These are phyloP conservation scores for Aspergillus ruber DNA, from an alignment of 2,329 filamentous ascomycete species.

Conservation along the genomic window DNA sequence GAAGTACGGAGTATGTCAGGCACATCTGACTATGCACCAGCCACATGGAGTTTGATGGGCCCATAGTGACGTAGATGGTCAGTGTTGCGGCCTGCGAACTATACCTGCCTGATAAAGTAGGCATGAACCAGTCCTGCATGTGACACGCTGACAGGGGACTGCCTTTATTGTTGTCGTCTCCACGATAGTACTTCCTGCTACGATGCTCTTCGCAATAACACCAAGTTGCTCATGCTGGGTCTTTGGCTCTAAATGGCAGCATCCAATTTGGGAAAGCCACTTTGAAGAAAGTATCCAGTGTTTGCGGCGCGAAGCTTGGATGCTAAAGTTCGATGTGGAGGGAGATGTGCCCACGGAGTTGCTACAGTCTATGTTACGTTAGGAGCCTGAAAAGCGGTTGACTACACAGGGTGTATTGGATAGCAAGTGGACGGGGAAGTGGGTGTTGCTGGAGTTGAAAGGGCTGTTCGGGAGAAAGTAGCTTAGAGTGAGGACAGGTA, in stretches of 20 bases:
- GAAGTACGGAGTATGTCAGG: neutral
- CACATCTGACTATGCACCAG: neutral
- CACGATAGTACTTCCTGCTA: neutral
- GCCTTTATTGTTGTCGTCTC: neutral
- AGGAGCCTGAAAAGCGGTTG: conserved; percentile 21
- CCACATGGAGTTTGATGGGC: neutral
- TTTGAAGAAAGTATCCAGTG: conserved; percentile 12
- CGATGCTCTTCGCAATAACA: neutral
- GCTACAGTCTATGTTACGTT: conserved; percentile 26
- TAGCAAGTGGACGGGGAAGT: conserved; percentile 32
- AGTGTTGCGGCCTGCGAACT: no score
- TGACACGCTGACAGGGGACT: no score
- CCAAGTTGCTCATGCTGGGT: neutral
- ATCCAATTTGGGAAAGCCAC: neutral
- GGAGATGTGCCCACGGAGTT: conserved; percentile 23
- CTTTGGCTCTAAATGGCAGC: no score
- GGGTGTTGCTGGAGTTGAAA: conserved; percentile 19
- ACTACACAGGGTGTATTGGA: conserved; percentile 23
- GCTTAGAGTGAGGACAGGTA: no score
- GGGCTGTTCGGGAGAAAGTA: neutral
- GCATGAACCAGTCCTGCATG: no score
- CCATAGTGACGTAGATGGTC: no score
- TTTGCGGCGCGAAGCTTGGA: conserved; percentile 7
- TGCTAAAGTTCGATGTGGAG: conserved; percentile 11
- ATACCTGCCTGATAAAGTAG: no score